phyloP scores from a whole-genome alignment of 139 green algal species.

The Volvox reticuliferus region DNA sequence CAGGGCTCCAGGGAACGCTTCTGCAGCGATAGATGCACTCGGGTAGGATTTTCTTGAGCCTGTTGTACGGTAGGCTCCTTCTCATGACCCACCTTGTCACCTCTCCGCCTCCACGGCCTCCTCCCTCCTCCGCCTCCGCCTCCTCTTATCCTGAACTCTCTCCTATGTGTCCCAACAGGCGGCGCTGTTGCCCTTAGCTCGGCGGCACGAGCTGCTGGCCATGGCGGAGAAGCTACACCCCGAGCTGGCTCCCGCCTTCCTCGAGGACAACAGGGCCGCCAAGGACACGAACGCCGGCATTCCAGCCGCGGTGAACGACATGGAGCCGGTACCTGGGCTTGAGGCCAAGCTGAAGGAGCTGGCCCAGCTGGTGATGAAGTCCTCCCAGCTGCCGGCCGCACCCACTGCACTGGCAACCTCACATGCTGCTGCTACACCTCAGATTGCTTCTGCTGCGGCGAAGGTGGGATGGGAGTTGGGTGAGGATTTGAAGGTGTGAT shows the following conservation, averaged over 20 bases:
- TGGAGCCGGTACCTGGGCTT: neutral
- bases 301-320: neutral
- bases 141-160: neutral
- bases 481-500: too few relatives aligned
- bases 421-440: too few relatives aligned
- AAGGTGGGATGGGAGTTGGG: too few relatives aligned
- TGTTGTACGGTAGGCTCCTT: too few relatives aligned
- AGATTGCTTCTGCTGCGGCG: too few relatives aligned
- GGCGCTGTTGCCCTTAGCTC: neutral
- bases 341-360: neutral
- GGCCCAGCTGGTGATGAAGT: neutral
- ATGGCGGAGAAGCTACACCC: neutral
- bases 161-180: neutral
- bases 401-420: too few relatives aligned
- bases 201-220: conserved; percentile 13
- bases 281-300: neutral
- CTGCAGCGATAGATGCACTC: too few relatives aligned
- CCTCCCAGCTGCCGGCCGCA: too few relatives aligned
- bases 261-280: neutral
- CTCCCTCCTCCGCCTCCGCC: neutral
- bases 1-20: too few relatives aligned
- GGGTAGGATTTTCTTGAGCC: too few relatives aligned
- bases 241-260: neutral
- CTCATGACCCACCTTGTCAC: too few relatives aligned
- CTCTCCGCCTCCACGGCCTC: too few relatives aligned